A percentile compares a stretch with the other conserved stretches of the same genome.
These are phyloP conservation scores for Cyanodermella asteris DNA, from an alignment of 2,329 filamentous ascomycete species.

Conservation along the genomic window DNA sequence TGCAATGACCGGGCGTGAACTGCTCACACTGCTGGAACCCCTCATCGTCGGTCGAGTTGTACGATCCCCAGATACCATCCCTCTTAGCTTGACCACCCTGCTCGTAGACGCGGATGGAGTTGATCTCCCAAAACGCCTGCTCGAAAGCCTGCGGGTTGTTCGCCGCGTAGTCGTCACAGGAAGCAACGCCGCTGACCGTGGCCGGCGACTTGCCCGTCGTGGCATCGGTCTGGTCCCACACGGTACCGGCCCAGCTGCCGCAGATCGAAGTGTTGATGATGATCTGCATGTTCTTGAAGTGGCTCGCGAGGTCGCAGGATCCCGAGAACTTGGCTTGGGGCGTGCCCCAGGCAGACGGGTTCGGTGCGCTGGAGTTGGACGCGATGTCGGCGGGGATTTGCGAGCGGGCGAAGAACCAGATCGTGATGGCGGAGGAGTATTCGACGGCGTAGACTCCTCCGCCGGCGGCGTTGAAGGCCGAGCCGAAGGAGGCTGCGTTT, in stretches of 20 bases:
- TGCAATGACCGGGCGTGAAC: too few species aligned
- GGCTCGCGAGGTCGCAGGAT: constrained; percentile 45
- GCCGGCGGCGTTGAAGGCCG: constrained; percentile 45
- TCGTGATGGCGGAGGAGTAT: constrained; percentile 54
- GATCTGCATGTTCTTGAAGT: constrained; percentile 54
- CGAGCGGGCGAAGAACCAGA: constrained; percentile 62
- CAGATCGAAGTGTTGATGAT: constrained; percentile 67
- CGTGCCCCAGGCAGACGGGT: constrained; percentile 45
- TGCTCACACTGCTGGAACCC: too few species aligned
- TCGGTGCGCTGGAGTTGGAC: constrained; percentile 31
- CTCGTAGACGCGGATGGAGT: constrained; percentile 44
- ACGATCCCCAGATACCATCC: too few species aligned
- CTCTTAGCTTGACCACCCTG: constrained; percentile 1
- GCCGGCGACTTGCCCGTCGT: constrained; percentile 35
- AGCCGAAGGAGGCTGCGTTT: constrained; percentile 36
- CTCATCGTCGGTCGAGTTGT: too few species aligned
- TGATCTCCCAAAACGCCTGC: constrained; percentile 58
- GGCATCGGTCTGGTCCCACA: constrained; percentile 35
- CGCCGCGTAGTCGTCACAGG: constrained; percentile 52
- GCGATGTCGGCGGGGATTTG: constrained; percentile 42
- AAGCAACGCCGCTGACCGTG: constrained; percentile 12
- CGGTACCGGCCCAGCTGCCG: constrained; percentile 61
- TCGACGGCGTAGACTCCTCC: constrained; percentile 56
- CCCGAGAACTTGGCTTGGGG: constrained; percentile 48
- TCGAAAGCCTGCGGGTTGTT: constrained; percentile 46